Evolutionary conservation across 768 basidiomycete genomes (phyloP), one percentile per base, ranked within the genome.

Genomic region (Trametopsis cervina): DNA sequence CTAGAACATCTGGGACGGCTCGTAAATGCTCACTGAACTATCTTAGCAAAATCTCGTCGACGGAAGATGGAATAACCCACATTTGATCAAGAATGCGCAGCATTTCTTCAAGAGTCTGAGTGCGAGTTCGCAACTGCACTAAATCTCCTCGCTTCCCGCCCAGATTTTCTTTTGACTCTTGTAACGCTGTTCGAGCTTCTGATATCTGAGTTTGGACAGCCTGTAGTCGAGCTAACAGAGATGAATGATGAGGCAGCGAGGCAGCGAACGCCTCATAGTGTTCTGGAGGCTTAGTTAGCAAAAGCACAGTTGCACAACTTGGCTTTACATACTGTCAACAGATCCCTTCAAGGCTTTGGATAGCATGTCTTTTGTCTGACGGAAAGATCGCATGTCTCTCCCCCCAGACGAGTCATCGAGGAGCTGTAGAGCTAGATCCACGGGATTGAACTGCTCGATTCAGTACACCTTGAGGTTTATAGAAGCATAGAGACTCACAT

Each of bases 61-160:
- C 18, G 36, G 33, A 24, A 21, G n/a, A 40, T 41, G 11, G 25
- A 41, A 23, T 9, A 4, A 65, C 86, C 52, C 56, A 94, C 95
- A 98, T 95, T 60, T 91, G 87, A 63, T 97, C 93, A 53, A 99
- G 63, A n/a, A 97, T 74, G 38, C 80, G 80, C 59, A 94, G 76
- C 92, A 98, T 98, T 65, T 98, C 96, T 59, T 95, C 88, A 17
- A 98, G 67, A n/a, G 80, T 85, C 59, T 94, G 88, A 46, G 89
- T 86, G 57, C 94, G 75, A 26, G 84, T 76, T 85, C 91, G 93
- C 22, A 98, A 71, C 59, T 89, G 92, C 40, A 83, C 90, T 24
- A 95, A 80, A 61, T 94, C 96, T 3, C 89, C 83, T 40, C 91
- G 79, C 63, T 89, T 91, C 56, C 71, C 83, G 15, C 88, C 85